These are phyloP conservation scores for Lanmaoa rubissima DNA, from an alignment of 768 basidiomycete species.

Conservation along the genomic window DNA sequence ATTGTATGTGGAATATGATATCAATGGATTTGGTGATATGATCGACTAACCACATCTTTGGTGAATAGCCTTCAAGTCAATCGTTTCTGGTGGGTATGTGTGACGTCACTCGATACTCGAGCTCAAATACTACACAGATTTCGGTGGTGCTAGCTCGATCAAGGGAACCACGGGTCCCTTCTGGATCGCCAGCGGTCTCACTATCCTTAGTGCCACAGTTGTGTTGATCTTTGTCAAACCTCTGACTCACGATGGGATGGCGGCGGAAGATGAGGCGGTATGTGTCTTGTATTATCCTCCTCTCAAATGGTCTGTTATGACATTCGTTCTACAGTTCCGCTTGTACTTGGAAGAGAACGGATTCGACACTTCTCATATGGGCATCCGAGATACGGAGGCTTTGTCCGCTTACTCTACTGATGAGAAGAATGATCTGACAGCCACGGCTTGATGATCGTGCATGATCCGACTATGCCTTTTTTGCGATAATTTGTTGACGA, in stretches of 20 bases:
- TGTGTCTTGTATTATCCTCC: constrained; percentile 18
- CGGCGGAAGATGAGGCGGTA: constrained; percentile 66
- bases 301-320: constrained; percentile 1
- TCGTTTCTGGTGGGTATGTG: constrained; percentile 52
- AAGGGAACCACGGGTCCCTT: constrained; percentile 82
- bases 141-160: constrained; percentile 50
- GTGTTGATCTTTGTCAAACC: constrained; percentile 74
- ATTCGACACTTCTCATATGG: constrained; percentile 77
- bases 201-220: constrained; percentile 72
- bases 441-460: constrained; percentile 7
- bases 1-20: constrained; percentile 47
- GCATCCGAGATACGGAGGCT: constrained; percentile 37
- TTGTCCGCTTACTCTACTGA: constrained; percentile 16
- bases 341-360: constrained; percentile 76
- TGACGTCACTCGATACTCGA: background rate
- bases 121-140: constrained; percentile 37
- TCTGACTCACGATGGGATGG: constrained; percentile 76
- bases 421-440: constrained; percentile 18
- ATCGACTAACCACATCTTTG: constrained; percentile 3
- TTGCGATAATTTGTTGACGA: background rate
- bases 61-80: constrained; percentile 57
- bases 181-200: constrained; percentile 85
- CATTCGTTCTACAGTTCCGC: constrained; percentile 57
- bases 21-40: background rate
- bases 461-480: constrained; percentile 1